Percentiles rank a stretch among this genome's conserved stretches.
Conservation (phyloP, 257 asterid genomes). For the Knoxia roxburghii region DNA sequence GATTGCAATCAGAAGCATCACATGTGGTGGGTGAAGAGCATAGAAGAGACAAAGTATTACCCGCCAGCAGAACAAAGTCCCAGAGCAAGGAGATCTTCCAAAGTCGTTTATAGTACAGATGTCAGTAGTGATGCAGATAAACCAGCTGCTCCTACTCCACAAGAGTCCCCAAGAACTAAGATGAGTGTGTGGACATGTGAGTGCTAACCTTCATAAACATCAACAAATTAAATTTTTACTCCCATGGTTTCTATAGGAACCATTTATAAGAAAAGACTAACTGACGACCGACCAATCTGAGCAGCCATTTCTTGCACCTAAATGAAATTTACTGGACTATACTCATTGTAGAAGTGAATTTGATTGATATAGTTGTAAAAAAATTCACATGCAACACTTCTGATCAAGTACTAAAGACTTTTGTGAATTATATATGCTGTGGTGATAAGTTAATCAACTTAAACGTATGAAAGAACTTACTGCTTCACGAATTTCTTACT, state of each 20-base stretch:
- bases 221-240: background rate
- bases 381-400: background rate
- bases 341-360: background rate
- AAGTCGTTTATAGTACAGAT: constrained; percentile 73
- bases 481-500: constrained; percentile 93
- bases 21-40: no score
- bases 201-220: constrained; percentile 9
- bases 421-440: no score
- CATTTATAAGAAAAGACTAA: background rate
- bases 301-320: no score
- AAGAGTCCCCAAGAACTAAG: constrained; percentile 74
- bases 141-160: constrained; percentile 95
- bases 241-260: background rate
- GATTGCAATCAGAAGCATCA: no score
- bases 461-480: constrained; percentile 33
- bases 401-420: background rate
- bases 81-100: constrained; percentile 92
- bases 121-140: constrained; percentile 91
- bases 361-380: background rate
- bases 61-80: constrained; percentile 99
- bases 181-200: constrained; percentile 17
- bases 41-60: constrained; percentile 33
- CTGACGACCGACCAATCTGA: background rate
- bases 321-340: background rate
- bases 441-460: background rate